These are phyloP conservation scores for Trebouxiophyceae sp. DNA, from an alignment of 163 green algal species.

Conservation along the genomic window DNA sequence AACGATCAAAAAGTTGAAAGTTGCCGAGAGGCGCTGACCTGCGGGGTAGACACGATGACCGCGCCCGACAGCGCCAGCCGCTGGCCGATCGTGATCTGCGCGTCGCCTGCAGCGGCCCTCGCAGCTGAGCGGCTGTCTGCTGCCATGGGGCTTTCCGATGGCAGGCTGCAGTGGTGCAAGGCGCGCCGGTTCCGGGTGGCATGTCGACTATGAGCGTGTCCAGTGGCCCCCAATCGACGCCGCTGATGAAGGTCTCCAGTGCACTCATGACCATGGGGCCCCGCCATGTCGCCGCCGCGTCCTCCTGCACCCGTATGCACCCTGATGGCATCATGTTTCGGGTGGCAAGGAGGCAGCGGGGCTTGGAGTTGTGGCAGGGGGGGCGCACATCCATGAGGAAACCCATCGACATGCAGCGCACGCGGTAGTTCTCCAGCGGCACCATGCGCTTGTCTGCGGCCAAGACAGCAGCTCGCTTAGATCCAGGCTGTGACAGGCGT, in stretches of 20 bases:
- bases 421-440: slow-evolving; percentile 63
- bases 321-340: too few relatives aligned
- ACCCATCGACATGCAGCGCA: slow-evolving; percentile 87
- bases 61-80: slow-evolving; percentile 74
- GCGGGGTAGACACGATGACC: slow-evolving; percentile 89
- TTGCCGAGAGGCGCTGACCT: slow-evolving; percentile 25
- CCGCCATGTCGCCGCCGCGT: slow-evolving; percentile 76
- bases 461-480: not conserved
- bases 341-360: too few relatives aligned
- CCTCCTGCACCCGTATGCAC: slow-evolving; percentile 30
- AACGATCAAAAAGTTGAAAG: too few relatives aligned
- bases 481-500: too few relatives aligned
- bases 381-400: slow-evolving; percentile 69
- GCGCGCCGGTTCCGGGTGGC: slow-evolving; percentile 67
- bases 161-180: not conserved
- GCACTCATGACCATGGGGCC: slow-evolving; percentile 87
- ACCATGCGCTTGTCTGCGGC: slow-evolving; percentile 44
- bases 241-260: slow-evolving; percentile 75
- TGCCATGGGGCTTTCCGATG: too few relatives aligned
- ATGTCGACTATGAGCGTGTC: slow-evolving; percentile 95
- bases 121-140: too few relatives aligned
- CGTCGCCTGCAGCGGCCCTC: slow-evolving; percentile 72
- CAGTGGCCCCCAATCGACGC: slow-evolving; percentile 73
- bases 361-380: too few relatives aligned
- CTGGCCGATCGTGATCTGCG: slow-evolving; percentile 84